A percentile compares a stretch with the other conserved stretches of the same genome.
These are phyloP conservation scores for Globisporangium yorkense DNA, from an alignment of 352 stramenopile genomes.

Conservation along the genomic window DNA sequence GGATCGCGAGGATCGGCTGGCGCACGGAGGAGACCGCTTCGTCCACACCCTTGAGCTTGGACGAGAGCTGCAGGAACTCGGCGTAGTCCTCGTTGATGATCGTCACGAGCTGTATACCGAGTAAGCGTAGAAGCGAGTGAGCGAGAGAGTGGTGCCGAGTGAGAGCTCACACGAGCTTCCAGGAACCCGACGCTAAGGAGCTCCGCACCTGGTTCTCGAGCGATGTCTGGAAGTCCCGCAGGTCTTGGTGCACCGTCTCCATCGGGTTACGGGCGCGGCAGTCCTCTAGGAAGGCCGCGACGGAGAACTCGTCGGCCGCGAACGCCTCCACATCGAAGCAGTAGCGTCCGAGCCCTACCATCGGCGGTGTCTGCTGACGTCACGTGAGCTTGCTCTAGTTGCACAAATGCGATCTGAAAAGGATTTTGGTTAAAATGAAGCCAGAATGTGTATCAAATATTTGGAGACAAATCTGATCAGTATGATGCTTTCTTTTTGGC, in stretches of 20 bases:
- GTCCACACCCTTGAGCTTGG: conserved; percentile 82
- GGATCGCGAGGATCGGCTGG: conserved; percentile 58
- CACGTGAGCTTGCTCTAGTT: too few species aligned
- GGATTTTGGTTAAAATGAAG: too few species aligned
- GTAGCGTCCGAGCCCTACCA: conserved; percentile 43
- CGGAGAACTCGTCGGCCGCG: conserved; percentile 65
- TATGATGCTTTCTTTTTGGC: too few species aligned
- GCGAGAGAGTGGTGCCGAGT: not conserved
- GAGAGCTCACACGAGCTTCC: too few species aligned
- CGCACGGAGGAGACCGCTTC: conserved; percentile 78
- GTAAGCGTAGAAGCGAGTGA: not conserved
- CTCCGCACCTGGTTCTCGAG: conserved; percentile 73
- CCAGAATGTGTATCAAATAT: too few species aligned
- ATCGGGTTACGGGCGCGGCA: conserved; percentile 69
- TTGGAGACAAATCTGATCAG: too few species aligned
- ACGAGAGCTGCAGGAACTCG: conserved; percentile 87
- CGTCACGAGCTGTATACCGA: conserved; percentile 45
- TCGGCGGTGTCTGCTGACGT: too few species aligned
- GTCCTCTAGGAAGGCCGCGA: conserved; percentile 66
- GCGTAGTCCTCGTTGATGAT: conserved; percentile 89
- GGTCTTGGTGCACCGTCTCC: conserved; percentile 81
- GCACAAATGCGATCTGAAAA: too few species aligned
- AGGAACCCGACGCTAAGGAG: not conserved
- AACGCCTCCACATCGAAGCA: conserved; percentile 85
- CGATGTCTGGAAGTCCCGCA: conserved; percentile 78